phyloP scores from a whole-genome alignment of 208 protist species.

The Leishmania aethiopica region DNA sequence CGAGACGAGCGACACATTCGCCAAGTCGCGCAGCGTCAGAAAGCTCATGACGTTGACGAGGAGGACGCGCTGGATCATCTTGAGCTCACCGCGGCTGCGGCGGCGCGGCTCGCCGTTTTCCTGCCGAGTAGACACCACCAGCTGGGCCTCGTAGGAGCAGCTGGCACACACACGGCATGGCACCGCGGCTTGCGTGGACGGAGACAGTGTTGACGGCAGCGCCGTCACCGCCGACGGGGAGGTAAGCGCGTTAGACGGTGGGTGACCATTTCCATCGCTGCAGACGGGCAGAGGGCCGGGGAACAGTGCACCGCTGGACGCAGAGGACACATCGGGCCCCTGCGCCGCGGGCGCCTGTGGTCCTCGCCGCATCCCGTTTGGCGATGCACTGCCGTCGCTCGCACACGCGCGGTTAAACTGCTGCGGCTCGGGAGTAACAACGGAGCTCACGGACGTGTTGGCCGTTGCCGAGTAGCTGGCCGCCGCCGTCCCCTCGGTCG shows the following conservation, averaged over 20 bases:
- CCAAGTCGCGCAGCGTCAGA: constrained; percentile 56
- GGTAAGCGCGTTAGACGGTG: background rate
- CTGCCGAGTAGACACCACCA: constrained; percentile 73
- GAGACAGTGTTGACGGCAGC: background rate
- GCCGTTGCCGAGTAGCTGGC: background rate
- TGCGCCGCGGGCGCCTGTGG: background rate
- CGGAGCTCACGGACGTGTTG: background rate
- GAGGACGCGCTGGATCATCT: constrained; percentile 78
- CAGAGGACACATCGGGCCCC: background rate
- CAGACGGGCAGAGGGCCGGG: background rate
- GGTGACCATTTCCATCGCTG: background rate
- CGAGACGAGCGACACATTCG: constrained; percentile 59
- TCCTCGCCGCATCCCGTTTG: background rate
- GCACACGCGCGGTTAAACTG: background rate
- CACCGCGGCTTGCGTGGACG: constrained; percentile 6
- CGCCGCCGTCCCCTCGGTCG: background rate
- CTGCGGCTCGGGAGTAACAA: constrained; percentile 3
- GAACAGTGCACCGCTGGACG: background rate
- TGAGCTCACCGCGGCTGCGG: constrained; percentile 82
- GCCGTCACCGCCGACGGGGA: background rate
- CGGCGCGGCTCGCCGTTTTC: constrained; percentile 66
- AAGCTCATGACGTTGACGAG: constrained; percentile 79
- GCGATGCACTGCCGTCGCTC: background rate
- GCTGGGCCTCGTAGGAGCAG: constrained; percentile 86
- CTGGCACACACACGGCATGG: constrained; percentile 49